A percentile compares a stretch with the other conserved stretches of the same genome.
Evolutionary conservation across 345 rosid species (phyloP).

Genomic region (Eucalyptus curtisii): DNA sequence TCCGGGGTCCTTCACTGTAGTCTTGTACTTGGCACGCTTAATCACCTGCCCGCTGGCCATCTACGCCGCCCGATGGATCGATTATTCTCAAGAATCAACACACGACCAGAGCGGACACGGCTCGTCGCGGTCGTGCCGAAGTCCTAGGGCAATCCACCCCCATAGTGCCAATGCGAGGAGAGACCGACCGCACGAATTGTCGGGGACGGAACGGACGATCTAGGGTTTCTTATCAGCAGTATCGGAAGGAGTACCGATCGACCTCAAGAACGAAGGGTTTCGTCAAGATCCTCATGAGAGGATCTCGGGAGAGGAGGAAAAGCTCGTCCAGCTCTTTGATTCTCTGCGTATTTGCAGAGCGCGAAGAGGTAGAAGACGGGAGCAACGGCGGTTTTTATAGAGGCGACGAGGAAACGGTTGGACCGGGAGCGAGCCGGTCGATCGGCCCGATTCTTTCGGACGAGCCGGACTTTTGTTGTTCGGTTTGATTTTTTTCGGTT

Average conservation of each 20-base stretch:
- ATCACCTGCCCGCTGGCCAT: conserved; percentile 50
- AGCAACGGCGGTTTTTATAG: neutral
- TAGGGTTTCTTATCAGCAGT: neutral
- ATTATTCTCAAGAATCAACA: neutral
- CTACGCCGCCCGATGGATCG: neutral
- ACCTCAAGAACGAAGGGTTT: neutral
- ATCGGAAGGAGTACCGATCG: neutral
- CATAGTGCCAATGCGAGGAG: neutral
- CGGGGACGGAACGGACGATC: neutral
- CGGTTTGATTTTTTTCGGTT: neutral
- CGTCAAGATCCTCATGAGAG: neutral
- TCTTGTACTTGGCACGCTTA: conserved; percentile 67
- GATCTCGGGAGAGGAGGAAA: neutral
- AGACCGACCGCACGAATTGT: neutral
- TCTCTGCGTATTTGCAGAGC: neutral
- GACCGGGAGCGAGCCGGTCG: neutral
- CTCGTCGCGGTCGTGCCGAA: neutral
- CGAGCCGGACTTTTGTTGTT: neutral
- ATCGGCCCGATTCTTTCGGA: neutral
- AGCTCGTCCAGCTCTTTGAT: neutral
- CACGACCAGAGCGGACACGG: neutral
- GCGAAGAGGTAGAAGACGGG: neutral
- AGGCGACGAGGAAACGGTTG: neutral
- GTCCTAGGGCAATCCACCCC: neutral
- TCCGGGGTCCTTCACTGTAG: conserved; percentile 72